These are phyloP conservation scores for Paspalum vaginatum DNA, from an alignment of 176 grass and related monocot species.

Conservation along the genomic window DNA sequence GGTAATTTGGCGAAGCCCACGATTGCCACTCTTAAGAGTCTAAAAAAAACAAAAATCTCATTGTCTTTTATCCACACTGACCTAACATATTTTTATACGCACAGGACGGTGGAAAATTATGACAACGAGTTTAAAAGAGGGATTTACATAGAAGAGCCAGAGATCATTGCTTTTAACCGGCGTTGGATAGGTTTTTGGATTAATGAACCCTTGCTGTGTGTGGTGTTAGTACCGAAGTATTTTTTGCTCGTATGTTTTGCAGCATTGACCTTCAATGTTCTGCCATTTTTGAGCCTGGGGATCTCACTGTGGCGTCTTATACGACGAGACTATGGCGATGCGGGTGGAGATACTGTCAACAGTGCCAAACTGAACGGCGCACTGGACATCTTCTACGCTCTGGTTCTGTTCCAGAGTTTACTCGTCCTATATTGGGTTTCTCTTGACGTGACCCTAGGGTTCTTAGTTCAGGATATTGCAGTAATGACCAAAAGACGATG, in stretches of 20 bases:
- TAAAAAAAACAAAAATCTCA: too few species aligned
- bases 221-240: too few species aligned
- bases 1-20: too few species aligned
- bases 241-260: too few species aligned
- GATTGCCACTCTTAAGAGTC: too few species aligned
- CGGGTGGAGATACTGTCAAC: background rate
- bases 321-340: background rate
- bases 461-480: rapidly evolving
- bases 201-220: too few species aligned
- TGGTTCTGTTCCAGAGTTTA: background rate
- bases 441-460: rapidly evolving
- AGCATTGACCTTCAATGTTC: too few species aligned
- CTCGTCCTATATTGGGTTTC: background rate
- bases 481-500: too few species aligned
- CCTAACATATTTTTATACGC: background rate
- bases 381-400: background rate
- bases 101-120: background rate
- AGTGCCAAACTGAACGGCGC: background rate
- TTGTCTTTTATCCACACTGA: background rate
- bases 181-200: too few species aligned
- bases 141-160: background rate
- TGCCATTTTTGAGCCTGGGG: background rate
- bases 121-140: background rate
- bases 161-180: background rate
- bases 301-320: background rate